phyloP scores from a whole-genome alignment of 148 eudicot species.

The Diospyros kaki region DNA sequence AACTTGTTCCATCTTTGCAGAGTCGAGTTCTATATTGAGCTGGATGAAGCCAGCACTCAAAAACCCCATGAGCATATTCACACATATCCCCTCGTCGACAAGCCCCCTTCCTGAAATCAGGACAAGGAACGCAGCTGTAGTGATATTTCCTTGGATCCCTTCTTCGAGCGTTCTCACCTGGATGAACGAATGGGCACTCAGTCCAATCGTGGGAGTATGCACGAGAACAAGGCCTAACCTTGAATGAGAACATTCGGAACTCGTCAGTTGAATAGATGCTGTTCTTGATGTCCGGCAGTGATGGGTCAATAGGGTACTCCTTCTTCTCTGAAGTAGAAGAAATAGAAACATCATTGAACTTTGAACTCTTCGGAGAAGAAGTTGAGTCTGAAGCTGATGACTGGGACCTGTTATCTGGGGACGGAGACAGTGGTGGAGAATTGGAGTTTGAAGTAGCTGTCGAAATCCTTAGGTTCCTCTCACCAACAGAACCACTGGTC shows the following conservation, averaged over 20 bases:
- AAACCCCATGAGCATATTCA: constrained; percentile 80
- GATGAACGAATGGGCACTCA: constrained; percentile 88
- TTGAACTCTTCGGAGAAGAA: constrained; percentile 42
- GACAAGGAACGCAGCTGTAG: constrained; percentile 84
- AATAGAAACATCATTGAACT: constrained; percentile 29
- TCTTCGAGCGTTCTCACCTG: constrained; percentile 84
- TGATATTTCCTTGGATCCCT: constrained; percentile 80
- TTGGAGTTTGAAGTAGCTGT: constrained; percentile 37
- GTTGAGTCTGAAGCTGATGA: constrained; percentile 46
- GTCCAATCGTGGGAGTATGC: constrained; percentile 95
- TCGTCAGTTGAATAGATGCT: constrained; percentile 74
- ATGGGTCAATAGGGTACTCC: constrained; percentile 74
- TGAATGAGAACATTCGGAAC: constrained; percentile 83
- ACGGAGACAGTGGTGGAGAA: constrained; percentile 63
- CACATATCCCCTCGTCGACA: constrained; percentile 76
- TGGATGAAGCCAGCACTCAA: constrained; percentile 48
- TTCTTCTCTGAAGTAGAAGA: constrained; percentile 55
- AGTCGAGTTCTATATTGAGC: constrained; percentile 38
- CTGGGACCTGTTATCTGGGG: constrained; percentile 49
- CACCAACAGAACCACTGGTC: constrained; percentile 30
- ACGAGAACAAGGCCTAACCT: constrained; percentile 74
- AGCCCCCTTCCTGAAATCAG: constrained; percentile 71
- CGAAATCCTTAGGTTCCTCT: constrained; percentile 38
- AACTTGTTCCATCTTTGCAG: constrained; percentile 16
- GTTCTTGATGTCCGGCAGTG: constrained; percentile 76